Evolutionary conservation across 1,139 yeast species (phyloP), one percentile per base, ranked within the genome.

Genomic region (Yamadazyma friedrichii): DNA sequence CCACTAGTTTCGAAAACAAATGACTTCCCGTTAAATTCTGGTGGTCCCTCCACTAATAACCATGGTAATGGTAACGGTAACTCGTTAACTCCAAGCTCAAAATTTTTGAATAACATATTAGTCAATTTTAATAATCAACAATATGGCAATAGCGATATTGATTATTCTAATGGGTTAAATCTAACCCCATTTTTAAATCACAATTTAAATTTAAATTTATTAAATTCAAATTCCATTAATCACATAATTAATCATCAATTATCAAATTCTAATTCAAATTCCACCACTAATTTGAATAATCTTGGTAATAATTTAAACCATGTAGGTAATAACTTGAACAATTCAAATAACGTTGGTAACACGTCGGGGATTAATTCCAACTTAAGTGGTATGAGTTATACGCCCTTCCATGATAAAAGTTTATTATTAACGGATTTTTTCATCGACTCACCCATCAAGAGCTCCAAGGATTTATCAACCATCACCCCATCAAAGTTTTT

Each of bases 381-480:
- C 13, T 20, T 17, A 5, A 32, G 31, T 35, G 42, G 42, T 8
- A 12, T 59, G 26, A 58, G 58, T 31, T 59, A 69, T 40, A 72
- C 78, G 11, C 78, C 78, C 4, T 69, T 65, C 46, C 70, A 69
- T 49, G 77, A 72, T 41, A 70, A 67, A 51, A 59, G 74, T 2
- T 56, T 69, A 40, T 75, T 69, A 45, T 55, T 69, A 38, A 57
- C 71, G 2, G 77, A 72, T 47, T 70, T 72, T 43, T 71, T 69
- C 51, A 70, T 67, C 60, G 78, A 72, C 43, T 64, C 73, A 9
- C 78, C 78, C 10, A 65, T 70, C 29, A 54, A 62, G 35, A 33
- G 35, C 6, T 58, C 66, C 3, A 64, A 58, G 43, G 72, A 67
- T 35, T 45, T 65, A 37, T 72, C 64, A 36, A 65, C 76, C 2